Evolutionary conservation across 2,329 filamentous ascomycete species (phyloP), one percentile per base, ranked within the genome.

Genomic region (Rugonectria rugulosa): DNA sequence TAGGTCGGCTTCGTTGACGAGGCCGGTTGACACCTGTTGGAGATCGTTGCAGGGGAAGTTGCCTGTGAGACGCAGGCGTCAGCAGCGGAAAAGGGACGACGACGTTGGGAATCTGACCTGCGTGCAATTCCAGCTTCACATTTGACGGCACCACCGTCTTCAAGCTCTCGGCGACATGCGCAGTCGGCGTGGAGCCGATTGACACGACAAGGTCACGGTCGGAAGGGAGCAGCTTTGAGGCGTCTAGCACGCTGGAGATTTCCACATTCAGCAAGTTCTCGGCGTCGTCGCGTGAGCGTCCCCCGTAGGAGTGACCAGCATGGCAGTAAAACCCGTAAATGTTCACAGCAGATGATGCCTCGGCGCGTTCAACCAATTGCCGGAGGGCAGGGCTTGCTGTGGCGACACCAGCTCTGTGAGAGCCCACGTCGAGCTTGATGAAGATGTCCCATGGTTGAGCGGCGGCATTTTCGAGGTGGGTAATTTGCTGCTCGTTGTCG

Each of bases 291-390:
- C 63, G 64, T 2, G 69, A 69, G 9, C 67, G 66, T 4, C 70
- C 65, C 2, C 61, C 67, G 53, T 76, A 75, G 2, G 73, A 75
- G 44, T 75, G 73, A 0, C 72, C 71, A 0, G 73, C 73, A 43
- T 75, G 73, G 43, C 71, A 73, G 53, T 75, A 76, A 31, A 76
- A 73, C 3, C 73, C 73, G 42, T 71, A 65, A n/a, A 75, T 63
- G 3, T 52, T 57, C 12, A 73, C 68, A 1, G 64, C 64, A 0
- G 67, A n/a, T 0, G 70, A 74, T 10, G 53, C 49, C 44, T 70
- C 63, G 0, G 64, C 70, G 11, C 60, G 59, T 6, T 63, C 45
- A 19, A 76, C 66, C 5, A 75, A 49, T 2, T 49, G 42, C 6
- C 60, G 52, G 1, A 75, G 62, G 4, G 61, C 60, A 1, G 66